Evolutionary conservation across 2,329 filamentous ascomycete genomes (phyloP).

Genomic region (Pseudohalonectria lignicola): DNA sequence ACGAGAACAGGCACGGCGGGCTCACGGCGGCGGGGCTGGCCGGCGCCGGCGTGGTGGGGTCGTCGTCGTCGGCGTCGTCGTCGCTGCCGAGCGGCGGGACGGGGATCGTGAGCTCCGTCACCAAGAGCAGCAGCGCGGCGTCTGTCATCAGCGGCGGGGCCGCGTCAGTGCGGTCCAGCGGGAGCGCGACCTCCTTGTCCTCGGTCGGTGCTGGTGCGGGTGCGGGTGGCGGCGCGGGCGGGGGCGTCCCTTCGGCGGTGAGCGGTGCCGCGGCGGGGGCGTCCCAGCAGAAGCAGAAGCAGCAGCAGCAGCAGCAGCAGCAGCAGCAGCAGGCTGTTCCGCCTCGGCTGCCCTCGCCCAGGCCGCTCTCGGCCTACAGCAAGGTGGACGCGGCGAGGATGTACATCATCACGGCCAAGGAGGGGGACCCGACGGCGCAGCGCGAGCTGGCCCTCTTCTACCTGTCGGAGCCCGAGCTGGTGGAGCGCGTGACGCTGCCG

Average conservation of each 20-base stretch:
- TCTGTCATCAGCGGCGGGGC: background rate
- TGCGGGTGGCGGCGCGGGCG: conserved; percentile 6
- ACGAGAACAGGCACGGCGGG: too few species aligned
- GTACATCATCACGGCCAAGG: conserved; percentile 88
- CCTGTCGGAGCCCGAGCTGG: conserved; percentile 78
- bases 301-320: conserved; percentile 2
- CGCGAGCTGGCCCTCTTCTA: conserved; percentile 91
- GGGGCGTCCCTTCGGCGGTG: conserved; percentile 1
- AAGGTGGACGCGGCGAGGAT: conserved; percentile 65
- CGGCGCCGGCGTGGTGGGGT: conserved; percentile 17
- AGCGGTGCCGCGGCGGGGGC: background rate
- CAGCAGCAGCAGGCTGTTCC: background rate
- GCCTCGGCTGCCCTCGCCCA: conserved; percentile 27
- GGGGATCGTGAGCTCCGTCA: too few species aligned
- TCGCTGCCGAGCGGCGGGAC: too few species aligned
- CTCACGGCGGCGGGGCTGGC: conserved; percentile 30
- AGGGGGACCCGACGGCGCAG: conserved; percentile 80
- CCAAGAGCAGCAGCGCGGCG: background rate
- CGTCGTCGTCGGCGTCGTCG: background rate
- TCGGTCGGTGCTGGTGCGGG: conserved; percentile 3
- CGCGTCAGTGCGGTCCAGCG: background rate
- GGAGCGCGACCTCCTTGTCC: background rate
- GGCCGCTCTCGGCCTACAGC: conserved; percentile 47
- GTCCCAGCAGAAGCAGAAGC: too few species aligned
- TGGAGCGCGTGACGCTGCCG: conserved; percentile 70